Evolutionary conservation across 78 protist species (phyloP).

Genomic region (Planoprotostelium fungivorum): DNA sequence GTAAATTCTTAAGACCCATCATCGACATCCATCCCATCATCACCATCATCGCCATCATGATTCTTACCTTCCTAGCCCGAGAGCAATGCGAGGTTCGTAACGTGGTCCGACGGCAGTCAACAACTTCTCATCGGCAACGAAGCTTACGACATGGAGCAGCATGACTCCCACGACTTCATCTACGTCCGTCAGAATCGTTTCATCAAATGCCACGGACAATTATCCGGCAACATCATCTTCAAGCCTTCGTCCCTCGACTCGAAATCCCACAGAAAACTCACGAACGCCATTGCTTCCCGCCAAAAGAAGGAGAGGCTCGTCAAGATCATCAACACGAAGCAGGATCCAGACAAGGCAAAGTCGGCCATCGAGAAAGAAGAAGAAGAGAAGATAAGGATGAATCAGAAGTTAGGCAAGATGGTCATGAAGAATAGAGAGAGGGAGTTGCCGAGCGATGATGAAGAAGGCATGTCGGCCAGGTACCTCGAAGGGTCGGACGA

Average conservation of each 20-base stretch:
- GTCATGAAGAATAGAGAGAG: not conserved
- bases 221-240: slow-evolving; percentile 16
- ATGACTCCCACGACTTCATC: slow-evolving; percentile 25
- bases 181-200: slow-evolving; percentile 34
- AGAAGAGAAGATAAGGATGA: not conserved
- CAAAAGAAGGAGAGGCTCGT: slow-evolving; percentile 9
- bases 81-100: slow-evolving; percentile 27
- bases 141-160: slow-evolving; percentile 28
- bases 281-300: slow-evolving; percentile 6
- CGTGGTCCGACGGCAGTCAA: slow-evolving; percentile 44
- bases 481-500: not conserved
- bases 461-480: not conserved
- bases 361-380: not conserved
- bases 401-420: not conserved
- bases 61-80: not conserved
- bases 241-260: slow-evolving; percentile 31
- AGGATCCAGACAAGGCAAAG: not conserved
- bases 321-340: not conserved
- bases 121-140: slow-evolving; percentile 63
- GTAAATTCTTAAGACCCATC: not conserved
- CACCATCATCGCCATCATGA: not conserved
- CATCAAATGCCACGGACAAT: slow-evolving; percentile 48
- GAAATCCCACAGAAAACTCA: slow-evolving; percentile 35
- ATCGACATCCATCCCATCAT: not conserved
- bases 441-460: not conserved